Base-by-base conservation (phyloP, 768 basidiomycete species). In the Tylopilus sp. region DNA sequence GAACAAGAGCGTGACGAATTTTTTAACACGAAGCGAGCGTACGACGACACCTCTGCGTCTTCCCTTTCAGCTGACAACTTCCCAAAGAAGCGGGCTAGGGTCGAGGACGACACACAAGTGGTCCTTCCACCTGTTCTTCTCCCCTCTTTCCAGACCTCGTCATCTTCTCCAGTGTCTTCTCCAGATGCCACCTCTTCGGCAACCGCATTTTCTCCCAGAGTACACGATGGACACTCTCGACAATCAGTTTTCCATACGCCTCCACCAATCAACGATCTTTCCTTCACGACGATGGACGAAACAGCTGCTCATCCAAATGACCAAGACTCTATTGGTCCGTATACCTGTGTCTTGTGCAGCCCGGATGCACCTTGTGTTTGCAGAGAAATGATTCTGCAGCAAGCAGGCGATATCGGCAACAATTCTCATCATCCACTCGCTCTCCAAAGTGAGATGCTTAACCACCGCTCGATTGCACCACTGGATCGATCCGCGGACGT, bases 291-390 rank as follows among this genome's bases (percentile, higher is more conserved):
- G 53, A 67, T 54, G n/a, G 45, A 49, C 13, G 59, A 34, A 66
- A 74, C 50, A 49, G 56, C 26, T 59, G 60, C 70, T 14, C 55
- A 69, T 33, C 69, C 74, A 52, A 74, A 75, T 3, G 43, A 60
- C 6, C 72, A 70, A 51, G 25, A 58, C 71, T 7, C 57, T 67
- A 22, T 60, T 61, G 60, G 69, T 63, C 54, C 70, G 72, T 56
- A 62, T 68, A 29, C 63, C 64, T 94, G 92, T 65, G 86, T 89
- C 3, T 83, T 92, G 68, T 94, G 92, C 66, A 80, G 72, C 53
- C 82, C 84, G 40, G 78, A 78, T 53, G 79, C 79, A 16, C 79
- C 84, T 36, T 95, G 92, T 63, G 80, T 93, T 38, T 95, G 92
- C 68, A 80, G 82, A 50, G 87, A 89, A 65, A 73, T 86, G 40